These are phyloP conservation scores for Fusarium penzigii DNA, from an alignment of 2,329 filamentous ascomycete species.

Conservation along the genomic window DNA sequence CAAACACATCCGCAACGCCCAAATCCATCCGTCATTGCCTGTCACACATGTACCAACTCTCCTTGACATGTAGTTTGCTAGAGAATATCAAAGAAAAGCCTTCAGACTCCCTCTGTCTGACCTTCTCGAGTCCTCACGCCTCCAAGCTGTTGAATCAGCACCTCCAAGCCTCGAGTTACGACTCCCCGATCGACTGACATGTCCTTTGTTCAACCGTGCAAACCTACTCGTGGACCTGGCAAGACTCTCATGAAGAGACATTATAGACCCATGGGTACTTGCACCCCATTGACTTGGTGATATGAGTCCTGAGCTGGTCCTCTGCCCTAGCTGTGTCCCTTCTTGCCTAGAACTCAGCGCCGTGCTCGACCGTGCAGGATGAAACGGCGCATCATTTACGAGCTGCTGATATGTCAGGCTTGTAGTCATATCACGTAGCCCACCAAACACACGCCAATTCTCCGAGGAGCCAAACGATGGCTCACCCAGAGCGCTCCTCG, in stretches of 20 bases:
- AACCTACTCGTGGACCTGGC: conserved; percentile 10
- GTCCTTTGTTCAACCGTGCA: conserved; percentile 16
- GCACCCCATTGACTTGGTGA: conserved; percentile 30
- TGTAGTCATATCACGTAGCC: conserved; percentile 23
- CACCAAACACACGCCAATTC: conserved; percentile 38
- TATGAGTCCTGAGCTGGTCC: conserved; percentile 21
- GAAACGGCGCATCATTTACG: conserved; percentile 38
- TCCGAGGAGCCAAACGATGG: conserved; percentile 38
- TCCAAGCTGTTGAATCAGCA: conserved; percentile 15
- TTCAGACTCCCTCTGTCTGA: conserved; percentile 26
- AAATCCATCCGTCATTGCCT: background rate
- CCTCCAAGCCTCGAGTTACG: conserved; percentile 11
- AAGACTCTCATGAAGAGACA: conserved; percentile 18
- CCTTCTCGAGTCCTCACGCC: conserved; percentile 20
- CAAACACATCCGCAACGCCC: background rate
- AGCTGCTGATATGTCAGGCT: conserved; percentile 37
- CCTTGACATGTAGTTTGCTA: background rate
- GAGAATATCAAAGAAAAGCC: conserved; percentile 22
- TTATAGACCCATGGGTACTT: conserved; percentile 20
- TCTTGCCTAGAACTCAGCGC: conserved; percentile 19
- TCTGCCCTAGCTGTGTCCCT: conserved; percentile 22
- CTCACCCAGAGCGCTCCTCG: conserved; percentile 28
- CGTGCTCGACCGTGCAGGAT: conserved; percentile 37
- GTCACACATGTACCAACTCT: background rate
- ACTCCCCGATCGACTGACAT: conserved; percentile 12